Percentiles rank a stretch among this genome's conserved stretches.
Conservation (phyloP, 208 protist species). For the Trichomonas tenax region DNA sequence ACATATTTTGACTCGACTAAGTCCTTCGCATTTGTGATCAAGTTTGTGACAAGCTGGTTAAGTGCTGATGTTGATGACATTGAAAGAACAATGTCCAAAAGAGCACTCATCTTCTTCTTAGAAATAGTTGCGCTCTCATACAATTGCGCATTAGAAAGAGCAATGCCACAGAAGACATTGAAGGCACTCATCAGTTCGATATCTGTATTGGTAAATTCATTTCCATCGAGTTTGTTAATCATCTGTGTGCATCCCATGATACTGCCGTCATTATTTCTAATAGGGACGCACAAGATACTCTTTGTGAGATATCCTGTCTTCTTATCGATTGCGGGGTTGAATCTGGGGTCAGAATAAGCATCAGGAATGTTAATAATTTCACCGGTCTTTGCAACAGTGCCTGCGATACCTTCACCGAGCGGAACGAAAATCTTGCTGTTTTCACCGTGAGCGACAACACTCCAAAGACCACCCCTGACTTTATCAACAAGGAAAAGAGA, state of each 20-base stretch:
- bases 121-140: neutral
- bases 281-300: conserved; percentile 43
- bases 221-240: conserved; percentile 1
- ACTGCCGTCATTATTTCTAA: conserved; percentile 20
- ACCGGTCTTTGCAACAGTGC: conserved; percentile 30
- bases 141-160: neutral
- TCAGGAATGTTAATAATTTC: conserved; percentile 41
- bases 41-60: neutral
- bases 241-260: conserved; percentile 5
- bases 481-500: conserved; percentile 14
- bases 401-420: conserved; percentile 28
- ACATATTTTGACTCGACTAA: neutral
- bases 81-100: neutral
- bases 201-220: neutral
- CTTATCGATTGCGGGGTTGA: conserved; percentile 41
- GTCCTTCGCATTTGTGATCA: neutral
- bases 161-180: conserved; percentile 16
- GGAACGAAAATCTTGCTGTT: conserved; percentile 20
- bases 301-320: conserved; percentile 43
- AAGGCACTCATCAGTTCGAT: neutral
- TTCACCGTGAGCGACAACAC: neutral
- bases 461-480: neutral
- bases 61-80: neutral
- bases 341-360: conserved; percentile 46
- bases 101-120: conserved; percentile 6